A percentile compares a stretch with the other conserved stretches of the same genome.
Conservation (phyloP, 116 monocot genomes). For the Zostera marina region DNA sequence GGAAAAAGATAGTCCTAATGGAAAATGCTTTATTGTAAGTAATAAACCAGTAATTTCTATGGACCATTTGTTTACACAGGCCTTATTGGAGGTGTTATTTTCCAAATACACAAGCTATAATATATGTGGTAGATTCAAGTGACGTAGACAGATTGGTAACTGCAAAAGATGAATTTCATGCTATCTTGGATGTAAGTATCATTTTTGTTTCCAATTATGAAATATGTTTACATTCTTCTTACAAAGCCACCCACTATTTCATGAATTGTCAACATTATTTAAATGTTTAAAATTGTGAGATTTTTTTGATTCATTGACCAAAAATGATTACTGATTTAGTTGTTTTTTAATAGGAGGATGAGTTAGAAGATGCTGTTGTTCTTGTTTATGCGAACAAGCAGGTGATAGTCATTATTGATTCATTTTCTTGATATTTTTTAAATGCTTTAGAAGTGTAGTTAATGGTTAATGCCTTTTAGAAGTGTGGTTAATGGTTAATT, state of each 20-base stretch:
- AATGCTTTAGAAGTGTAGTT: background rate
- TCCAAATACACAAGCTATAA: constrained; percentile 94
- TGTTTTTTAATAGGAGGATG: constrained; percentile 57
- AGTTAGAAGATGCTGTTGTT: constrained; percentile 81
- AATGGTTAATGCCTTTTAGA: background rate
- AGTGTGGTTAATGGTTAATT: too few relatives aligned
- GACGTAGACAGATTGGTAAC: constrained; percentile 82
- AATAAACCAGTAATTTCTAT: background rate
- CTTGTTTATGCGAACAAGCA: constrained; percentile 96
- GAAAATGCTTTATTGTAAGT: too few relatives aligned
- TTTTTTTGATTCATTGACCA: background rate
- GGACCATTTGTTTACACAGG: constrained; percentile 17
- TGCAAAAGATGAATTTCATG: constrained; percentile 95
- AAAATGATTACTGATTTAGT: background rate
- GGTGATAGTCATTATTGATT: constrained; percentile 23
- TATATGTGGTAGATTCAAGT: constrained; percentile 97
- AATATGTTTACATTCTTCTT: background rate
- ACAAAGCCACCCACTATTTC: background rate
- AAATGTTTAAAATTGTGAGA: too few relatives aligned
- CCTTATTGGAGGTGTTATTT: constrained; percentile 99
- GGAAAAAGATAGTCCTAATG: background rate
- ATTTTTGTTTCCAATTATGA: background rate
- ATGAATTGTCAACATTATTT: background rate
- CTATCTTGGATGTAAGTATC: constrained; percentile 71
- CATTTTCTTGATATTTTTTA: background rate